Conservation (phyloP, 1,139 yeast species). For the Suhomyces terraborum region DNA sequence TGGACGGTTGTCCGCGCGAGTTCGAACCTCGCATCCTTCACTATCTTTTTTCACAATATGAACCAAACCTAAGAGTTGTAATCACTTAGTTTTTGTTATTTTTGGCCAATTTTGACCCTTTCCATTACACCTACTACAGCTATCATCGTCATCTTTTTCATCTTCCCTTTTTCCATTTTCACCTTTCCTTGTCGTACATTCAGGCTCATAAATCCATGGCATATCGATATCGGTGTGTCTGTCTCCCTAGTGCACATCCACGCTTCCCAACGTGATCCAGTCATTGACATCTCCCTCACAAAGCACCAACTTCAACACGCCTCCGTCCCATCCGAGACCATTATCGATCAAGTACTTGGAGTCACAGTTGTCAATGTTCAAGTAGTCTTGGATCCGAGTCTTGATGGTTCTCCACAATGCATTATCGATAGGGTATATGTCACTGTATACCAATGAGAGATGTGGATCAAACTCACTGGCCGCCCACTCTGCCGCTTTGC, state of each 20-base stretch:
- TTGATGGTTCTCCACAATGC: conserved; percentile 68
- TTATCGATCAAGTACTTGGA: conserved; percentile 38
- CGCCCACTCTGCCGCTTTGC: conserved; percentile 57
- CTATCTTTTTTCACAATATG: conserved; percentile 34
- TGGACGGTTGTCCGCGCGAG: conserved; percentile 74
- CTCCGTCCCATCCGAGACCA: conserved; percentile 62
- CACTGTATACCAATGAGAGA: conserved; percentile 70
- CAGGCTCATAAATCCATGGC: neutral
- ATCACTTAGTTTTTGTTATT: neutral
- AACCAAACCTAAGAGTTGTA: no score
- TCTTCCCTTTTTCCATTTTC: no score
- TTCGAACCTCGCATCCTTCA: conserved; percentile 87
- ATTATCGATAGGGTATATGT: conserved; percentile 65
- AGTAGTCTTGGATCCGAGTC: conserved; percentile 68
- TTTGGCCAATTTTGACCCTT: neutral
- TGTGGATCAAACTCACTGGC: conserved; percentile 67
- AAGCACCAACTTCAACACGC: conserved; percentile 65
- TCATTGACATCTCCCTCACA: conserved; percentile 77
- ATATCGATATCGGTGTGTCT: neutral
- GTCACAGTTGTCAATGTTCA: conserved; percentile 54
- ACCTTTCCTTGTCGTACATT: neutral
- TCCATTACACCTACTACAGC: no score
- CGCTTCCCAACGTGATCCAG: conserved; percentile 70
- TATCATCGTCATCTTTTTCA: no score
- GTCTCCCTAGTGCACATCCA: conserved; percentile 40